These are phyloP conservation scores for Castanea mollissima DNA, from an alignment of 306 rosid genomes.

Conservation along the genomic window DNA sequence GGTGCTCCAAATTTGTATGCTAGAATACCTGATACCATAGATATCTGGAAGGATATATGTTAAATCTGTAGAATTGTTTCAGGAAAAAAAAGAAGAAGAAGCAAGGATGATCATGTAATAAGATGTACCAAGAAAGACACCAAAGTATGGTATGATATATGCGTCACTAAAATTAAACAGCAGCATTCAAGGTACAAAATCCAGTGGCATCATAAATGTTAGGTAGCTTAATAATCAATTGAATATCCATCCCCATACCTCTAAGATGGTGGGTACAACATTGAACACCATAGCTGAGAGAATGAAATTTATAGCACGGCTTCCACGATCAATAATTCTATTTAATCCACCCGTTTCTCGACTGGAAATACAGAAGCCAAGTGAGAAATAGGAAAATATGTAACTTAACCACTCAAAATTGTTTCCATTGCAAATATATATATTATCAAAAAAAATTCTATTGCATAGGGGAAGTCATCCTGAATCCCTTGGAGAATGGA, in stretches of 20 bases:
- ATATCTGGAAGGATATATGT: conserved; percentile 79
- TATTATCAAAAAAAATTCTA: neutral
- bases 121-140: conserved; percentile 9
- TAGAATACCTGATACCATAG: conserved; percentile 96
- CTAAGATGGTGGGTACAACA: conserved; percentile 88
- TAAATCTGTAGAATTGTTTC: conserved; percentile 51
- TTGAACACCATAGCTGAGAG: conserved; percentile 97
- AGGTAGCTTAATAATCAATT: conserved; percentile 20
- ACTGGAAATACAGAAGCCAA: conserved; percentile 40
- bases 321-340: conserved; percentile 98
- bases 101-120: conserved; percentile 28
- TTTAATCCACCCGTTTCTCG: conserved; percentile 96
- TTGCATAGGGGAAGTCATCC: neutral
- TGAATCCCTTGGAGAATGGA: neutral
- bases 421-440: neutral
- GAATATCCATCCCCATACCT: conserved; percentile 53
- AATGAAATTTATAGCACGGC: conserved; percentile 94
- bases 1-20: conserved; percentile 97
- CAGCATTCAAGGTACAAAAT: conserved; percentile 6
- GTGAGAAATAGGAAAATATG: neutral
- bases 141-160: conserved; percentile 2
- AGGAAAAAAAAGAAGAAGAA: conserved; percentile 28
- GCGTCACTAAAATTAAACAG: conserved; percentile 3
- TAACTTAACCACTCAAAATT: conserved; percentile 13
- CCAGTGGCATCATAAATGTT: conserved; percentile 1